Evolutionary conservation across 1,284 basidiomycete species (phyloP).

Genomic region (Sporisorium scitamineum): DNA sequence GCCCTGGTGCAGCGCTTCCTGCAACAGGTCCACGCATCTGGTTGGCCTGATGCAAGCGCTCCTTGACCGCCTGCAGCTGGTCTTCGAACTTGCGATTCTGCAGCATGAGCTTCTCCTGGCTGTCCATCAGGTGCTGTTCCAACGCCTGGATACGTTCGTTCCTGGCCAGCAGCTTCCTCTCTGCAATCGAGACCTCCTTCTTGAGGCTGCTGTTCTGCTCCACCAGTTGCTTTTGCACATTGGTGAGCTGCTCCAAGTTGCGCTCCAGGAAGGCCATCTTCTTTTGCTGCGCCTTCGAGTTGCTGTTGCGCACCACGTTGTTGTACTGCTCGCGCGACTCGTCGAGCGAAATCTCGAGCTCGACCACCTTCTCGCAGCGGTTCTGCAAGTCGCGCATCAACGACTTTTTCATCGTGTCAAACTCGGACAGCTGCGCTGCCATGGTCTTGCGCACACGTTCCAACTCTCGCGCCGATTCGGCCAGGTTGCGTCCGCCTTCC

Average conservation of each 20-base stretch:
- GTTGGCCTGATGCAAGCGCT: slow-evolving; percentile 86
- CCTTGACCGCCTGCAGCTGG: slow-evolving; percentile 89
- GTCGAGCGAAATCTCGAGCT: slow-evolving; percentile 98
- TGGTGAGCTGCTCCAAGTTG: slow-evolving; percentile 93
- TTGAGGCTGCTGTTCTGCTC: slow-evolving; percentile 98
- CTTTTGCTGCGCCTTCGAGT: slow-evolving; percentile 97
- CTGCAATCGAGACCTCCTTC: slow-evolving; percentile 96
- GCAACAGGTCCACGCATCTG: slow-evolving; percentile 75
- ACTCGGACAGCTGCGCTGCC: slow-evolving; percentile 95
- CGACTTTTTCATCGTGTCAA: slow-evolving; percentile 98
- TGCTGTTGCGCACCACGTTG: slow-evolving; percentile 96
- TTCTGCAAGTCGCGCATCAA: slow-evolving; percentile 99
- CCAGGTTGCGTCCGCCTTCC: slow-evolving; percentile 94
- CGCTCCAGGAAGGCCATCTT: slow-evolving; percentile 99
- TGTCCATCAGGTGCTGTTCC: slow-evolving; percentile 89
- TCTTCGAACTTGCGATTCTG: slow-evolving; percentile 97
- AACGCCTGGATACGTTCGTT: slow-evolving; percentile 89
- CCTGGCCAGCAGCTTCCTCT: slow-evolving; percentile 92
- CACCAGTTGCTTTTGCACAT: slow-evolving; percentile 98
- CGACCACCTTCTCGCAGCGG: slow-evolving; percentile 99
- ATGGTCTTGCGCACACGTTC: slow-evolving; percentile 96
- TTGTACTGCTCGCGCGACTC: slow-evolving; percentile 99
- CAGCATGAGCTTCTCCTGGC: slow-evolving; percentile 86
- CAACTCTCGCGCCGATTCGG: slow-evolving; percentile 86
- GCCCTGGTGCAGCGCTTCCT: slow-evolving; percentile 69